phyloP scores from a whole-genome alignment of 164 flowering plant species.

The Nelumbo lutea region DNA sequence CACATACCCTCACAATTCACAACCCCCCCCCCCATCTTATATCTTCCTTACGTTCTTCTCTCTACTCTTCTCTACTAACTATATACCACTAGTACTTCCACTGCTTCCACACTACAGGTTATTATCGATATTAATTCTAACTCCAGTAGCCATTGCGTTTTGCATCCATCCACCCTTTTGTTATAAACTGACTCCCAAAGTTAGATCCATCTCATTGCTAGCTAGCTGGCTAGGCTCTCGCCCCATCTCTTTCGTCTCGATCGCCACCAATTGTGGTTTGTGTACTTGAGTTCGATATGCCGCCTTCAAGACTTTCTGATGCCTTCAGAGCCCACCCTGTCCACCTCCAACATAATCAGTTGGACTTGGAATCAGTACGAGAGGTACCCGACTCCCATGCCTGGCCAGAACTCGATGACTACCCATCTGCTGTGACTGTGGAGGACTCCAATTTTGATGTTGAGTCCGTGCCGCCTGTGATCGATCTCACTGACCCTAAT shows the following conservation, averaged over 20 bases:
- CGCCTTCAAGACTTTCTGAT: constrained; percentile 52
- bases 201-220: neutral
- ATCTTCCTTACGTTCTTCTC: neutral
- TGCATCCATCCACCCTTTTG: too few species aligned
- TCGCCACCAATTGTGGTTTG: too few species aligned
- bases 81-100: neutral
- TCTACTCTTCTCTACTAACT: neutral
- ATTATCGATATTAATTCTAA: too few species aligned
- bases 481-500: constrained; percentile 49
- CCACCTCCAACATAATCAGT: constrained; percentile 24
- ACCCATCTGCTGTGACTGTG: neutral
- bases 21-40: neutral
- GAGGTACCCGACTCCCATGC: constrained; percentile 71
- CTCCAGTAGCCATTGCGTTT: too few species aligned
- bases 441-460: neutral
- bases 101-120: neutral
- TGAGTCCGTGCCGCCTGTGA: constrained; percentile 54
- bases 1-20: neutral
- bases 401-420: constrained; percentile 37
- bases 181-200: neutral
- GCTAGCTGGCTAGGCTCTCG: neutral
- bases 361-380: constrained; percentile 48
- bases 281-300: constrained; percentile 31
- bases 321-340: constrained; percentile 40
- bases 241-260: neutral